phyloP scores from a whole-genome alignment of 2,329 filamentous ascomycete species.

The Purpureocillium lavendulum region DNA sequence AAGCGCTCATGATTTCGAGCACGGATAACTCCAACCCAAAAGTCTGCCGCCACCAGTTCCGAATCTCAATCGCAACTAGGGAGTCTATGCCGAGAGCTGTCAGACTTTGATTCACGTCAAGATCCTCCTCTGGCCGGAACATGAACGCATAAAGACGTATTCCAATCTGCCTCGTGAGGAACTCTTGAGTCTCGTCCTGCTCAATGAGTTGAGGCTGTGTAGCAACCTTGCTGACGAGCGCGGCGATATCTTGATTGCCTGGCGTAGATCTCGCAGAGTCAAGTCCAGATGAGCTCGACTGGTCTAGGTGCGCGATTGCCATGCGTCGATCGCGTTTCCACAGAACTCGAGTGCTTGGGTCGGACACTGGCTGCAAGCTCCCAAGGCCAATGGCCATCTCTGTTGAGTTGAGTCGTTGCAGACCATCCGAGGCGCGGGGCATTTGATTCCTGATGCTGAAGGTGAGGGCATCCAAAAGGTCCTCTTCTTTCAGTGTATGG shows the following conservation, averaged over 20 bases:
- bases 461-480: neutral
- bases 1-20: constrained; percentile 1
- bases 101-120: constrained; percentile 3
- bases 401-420: neutral
- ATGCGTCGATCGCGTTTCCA: neutral
- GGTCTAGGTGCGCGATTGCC: neutral
- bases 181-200: neutral
- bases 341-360: neutral
- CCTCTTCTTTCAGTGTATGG: neutral
- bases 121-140: constrained; percentile 6
- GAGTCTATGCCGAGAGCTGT: constrained; percentile 11
- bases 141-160: constrained; percentile 6
- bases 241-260: neutral
- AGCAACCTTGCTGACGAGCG: neutral
- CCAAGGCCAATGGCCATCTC: neutral
- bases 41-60: constrained; percentile 10
- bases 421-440: neutral
- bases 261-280: too few relatives aligned
- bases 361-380: neutral
- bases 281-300: too few relatives aligned
- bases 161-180: constrained; percentile 4
- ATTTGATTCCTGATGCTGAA: neutral
- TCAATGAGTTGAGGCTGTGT: neutral
- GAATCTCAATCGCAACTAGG: constrained; percentile 11
- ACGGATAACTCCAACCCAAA: constrained; percentile 8